These are phyloP conservation scores for Aspergillus neotritici DNA, from an alignment of 2,329 filamentous ascomycete genomes.

Conservation along the genomic window DNA sequence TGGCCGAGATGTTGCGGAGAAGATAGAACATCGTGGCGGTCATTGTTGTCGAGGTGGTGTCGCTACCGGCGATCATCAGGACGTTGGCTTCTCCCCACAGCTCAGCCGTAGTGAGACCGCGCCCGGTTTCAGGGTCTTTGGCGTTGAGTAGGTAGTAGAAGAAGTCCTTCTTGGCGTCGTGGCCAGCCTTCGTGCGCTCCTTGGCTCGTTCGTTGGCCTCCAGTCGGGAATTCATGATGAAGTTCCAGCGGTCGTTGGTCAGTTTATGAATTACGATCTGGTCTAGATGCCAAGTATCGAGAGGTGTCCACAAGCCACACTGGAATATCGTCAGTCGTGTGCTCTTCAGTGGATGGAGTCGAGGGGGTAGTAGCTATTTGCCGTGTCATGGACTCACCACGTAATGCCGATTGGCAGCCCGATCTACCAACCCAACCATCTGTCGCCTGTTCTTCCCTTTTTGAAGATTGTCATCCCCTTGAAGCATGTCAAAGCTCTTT, in stretches of 20 bases:
- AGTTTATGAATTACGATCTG: constrained; percentile 63
- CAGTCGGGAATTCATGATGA: constrained; percentile 64
- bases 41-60: constrained; percentile 63
- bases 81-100: constrained; percentile 67
- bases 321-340: constrained; percentile 24
- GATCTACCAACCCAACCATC: constrained; percentile 61
- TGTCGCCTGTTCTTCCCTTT: constrained; percentile 49
- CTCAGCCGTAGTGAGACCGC: constrained; percentile 59
- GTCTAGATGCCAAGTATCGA: constrained; percentile 62
- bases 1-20: constrained; percentile 27
- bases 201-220: constrained; percentile 63
- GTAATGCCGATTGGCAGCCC: constrained; percentile 62
- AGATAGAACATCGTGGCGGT: constrained; percentile 40
- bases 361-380: neutral
- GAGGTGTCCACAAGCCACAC: constrained; percentile 66
- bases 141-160: constrained; percentile 70
- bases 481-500: constrained; percentile 47
- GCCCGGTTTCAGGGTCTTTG: constrained; percentile 64
- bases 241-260: constrained; percentile 60
- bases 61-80: constrained; percentile 66
- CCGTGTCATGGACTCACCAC: constrained; percentile 48
- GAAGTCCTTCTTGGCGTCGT: constrained; percentile 65
- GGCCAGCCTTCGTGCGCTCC: constrained; percentile 51
- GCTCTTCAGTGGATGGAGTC: neutral
- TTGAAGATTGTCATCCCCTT: neutral